These are phyloP conservation scores for Oidiodendron maius DNA, from an alignment of 495 filamentous ascomycete genomes.

Conservation along the genomic window DNA sequence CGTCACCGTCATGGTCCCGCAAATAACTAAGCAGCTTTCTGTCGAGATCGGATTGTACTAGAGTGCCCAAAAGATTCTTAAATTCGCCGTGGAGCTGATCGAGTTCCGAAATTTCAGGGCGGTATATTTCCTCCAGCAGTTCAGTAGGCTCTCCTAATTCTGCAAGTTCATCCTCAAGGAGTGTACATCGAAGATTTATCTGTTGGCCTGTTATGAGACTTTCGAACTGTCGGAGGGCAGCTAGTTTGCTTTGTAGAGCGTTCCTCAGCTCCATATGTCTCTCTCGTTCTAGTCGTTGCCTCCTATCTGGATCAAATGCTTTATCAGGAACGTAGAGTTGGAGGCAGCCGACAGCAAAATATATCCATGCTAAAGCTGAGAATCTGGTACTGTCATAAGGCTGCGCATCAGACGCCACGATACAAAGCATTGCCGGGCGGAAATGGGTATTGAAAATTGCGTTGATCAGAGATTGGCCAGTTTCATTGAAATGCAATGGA, in stretches of 20 bases:
- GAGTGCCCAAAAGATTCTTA: slow-evolving; percentile 60
- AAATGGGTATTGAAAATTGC: not conserved
- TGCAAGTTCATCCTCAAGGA: slow-evolving; percentile 52
- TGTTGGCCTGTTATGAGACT: slow-evolving; percentile 58
- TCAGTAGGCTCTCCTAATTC: slow-evolving; percentile 57
- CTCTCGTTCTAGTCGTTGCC: slow-evolving; percentile 63
- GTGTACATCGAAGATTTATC: slow-evolving; percentile 53
- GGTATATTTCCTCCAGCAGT: slow-evolving; percentile 50
- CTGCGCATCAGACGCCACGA: slow-evolving; percentile 25
- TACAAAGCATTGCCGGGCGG: slow-evolving; percentile 25
- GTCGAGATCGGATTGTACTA: slow-evolving; percentile 50
- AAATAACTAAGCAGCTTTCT: slow-evolving; percentile 20
- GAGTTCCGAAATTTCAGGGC: slow-evolving; percentile 63
- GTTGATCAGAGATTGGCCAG: not conserved
- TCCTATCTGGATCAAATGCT: slow-evolving; percentile 79
- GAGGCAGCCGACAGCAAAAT: slow-evolving; percentile 59
- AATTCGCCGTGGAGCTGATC: slow-evolving; percentile 76
- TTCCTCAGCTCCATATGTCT: slow-evolving; percentile 51
- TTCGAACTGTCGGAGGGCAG: slow-evolving; percentile 60
- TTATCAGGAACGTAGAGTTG: slow-evolving; percentile 80
- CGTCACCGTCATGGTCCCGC: slow-evolving; percentile 1
- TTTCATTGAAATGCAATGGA: not conserved
- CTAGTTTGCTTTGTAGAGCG: slow-evolving; percentile 49
- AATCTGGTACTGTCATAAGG: slow-evolving; percentile 14
- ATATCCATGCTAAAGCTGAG: slow-evolving; percentile 53